A percentile compares a stretch with the other conserved stretches of the same genome.
These are phyloP conservation scores for Candida sp. DNA, from an alignment of 1,139 yeast species.

Conservation along the genomic window DNA sequence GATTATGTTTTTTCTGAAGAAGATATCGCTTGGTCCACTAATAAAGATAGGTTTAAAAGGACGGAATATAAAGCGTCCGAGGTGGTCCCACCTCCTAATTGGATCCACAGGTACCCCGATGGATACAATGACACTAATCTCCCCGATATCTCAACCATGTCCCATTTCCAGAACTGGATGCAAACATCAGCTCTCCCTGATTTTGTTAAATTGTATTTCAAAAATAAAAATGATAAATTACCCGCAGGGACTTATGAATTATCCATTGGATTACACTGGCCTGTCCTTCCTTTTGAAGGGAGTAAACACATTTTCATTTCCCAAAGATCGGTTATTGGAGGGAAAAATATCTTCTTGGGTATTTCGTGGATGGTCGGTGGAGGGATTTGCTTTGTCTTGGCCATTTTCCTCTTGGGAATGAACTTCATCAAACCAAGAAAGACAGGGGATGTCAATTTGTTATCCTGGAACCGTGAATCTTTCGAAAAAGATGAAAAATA, in stretches of 20 bases:
- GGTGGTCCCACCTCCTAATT: constrained; percentile 76
- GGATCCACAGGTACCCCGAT: constrained; percentile 62
- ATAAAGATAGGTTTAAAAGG: constrained; percentile 53
- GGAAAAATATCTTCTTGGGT: constrained; percentile 85
- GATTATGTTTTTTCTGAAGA: constrained; percentile 49
- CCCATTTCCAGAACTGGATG: constrained; percentile 97
- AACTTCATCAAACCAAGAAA: constrained; percentile 68
- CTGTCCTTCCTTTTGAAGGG: constrained; percentile 81
- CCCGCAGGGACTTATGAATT: constrained; percentile 69
- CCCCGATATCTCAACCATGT: constrained; percentile 57
- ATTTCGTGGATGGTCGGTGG: constrained; percentile 91
- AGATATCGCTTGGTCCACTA: constrained; percentile 70
- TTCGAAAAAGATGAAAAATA: constrained; percentile 16
- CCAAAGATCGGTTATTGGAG: constrained; percentile 87
- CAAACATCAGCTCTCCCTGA: constrained; percentile 87
- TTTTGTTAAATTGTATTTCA: constrained; percentile 75
- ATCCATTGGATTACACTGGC: constrained; percentile 80
- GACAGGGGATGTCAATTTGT: constrained; percentile 67
- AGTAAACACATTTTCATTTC: constrained; percentile 75
- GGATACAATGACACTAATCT: constrained; percentile 67
- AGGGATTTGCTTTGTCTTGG: constrained; percentile 72
- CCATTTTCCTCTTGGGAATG: constrained; percentile 54
- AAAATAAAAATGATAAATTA: constrained; percentile 69
- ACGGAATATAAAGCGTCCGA: constrained; percentile 56
- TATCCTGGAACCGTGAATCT: constrained; percentile 66